Base-by-base conservation (phyloP, 176 grass and related monocot genomes). In the Chloris gayana region DNA sequence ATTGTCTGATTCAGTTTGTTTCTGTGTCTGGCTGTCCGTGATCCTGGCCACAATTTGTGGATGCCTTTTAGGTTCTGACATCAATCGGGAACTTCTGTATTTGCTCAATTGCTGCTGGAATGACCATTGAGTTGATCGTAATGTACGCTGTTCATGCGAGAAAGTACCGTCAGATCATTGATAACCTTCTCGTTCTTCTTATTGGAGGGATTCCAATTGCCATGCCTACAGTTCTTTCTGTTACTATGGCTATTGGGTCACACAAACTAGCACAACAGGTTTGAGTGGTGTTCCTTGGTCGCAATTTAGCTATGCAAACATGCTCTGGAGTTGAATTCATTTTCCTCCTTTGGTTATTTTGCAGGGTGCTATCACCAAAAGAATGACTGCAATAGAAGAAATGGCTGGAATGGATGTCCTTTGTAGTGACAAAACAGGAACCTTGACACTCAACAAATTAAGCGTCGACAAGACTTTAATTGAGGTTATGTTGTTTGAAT, bases 221-320 rank as follows among this genome's bases (percentile, higher is more conserved):
- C 18, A 93, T 93, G 87, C 91, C 91, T 12, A 93, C 91, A 0
- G 91, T 93, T 62, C 81, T 93, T 67, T 93, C 91, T 38, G 91
- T 93, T n/a, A 93, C 91, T 25, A 93, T 93, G 91, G 91, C 91
- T 47, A 93, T 93, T 85, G 91, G 91, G 60, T 90, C 91, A 63
- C 91, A 88, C 50, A 84, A 86, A 38, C 67, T 93, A 31, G 79
- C 91, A 18, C 85, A 88, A 19, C 89, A 91, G 89, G 89, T 91
- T 76, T 80, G 70, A 26, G 47, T 14, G 26, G 17, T 73, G 26
- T 79, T 74, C 19, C 69, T 49, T 61, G 31, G 6, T 46, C n/a
- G 34, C 83, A 67, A 24, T 70, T 56, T 65, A 64, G n/a, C 30
- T 11, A 25, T 2, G 61, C 18, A 69, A 49, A 31, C 61, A 1